These are phyloP conservation scores for Furcasterigmium sp. DNA, from an alignment of 2,329 filamentous ascomycete species.

Conservation along the genomic window DNA sequence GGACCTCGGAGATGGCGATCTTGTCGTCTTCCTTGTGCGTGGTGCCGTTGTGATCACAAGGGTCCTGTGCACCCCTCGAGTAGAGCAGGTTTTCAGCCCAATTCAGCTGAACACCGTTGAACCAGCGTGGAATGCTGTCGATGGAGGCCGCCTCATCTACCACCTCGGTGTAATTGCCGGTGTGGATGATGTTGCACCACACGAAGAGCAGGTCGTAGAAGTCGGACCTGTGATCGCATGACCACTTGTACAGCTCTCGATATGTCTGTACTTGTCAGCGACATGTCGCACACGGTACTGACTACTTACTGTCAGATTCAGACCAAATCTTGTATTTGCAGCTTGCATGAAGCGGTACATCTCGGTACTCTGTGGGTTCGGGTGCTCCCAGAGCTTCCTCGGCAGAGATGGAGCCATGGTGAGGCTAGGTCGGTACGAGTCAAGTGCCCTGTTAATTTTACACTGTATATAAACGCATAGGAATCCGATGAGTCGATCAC, in stretches of 20 bases:
- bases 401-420: constrained; percentile 34
- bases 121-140: constrained; percentile 70
- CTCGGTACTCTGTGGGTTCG: constrained; percentile 52
- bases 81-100: constrained; percentile 79
- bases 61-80: constrained; percentile 34
- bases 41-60: constrained; percentile 41
- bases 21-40: constrained; percentile 64
- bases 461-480: too few relatives aligned
- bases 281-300: background rate
- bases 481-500: too few relatives aligned
- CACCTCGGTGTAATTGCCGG: constrained; percentile 51
- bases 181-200: constrained; percentile 55
- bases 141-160: constrained; percentile 69
- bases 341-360: constrained; percentile 65
- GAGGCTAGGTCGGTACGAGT: too few relatives aligned
- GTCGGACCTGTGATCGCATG: constrained; percentile 51
- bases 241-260: constrained; percentile 65
- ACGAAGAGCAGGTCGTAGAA: constrained; percentile 65
- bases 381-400: constrained; percentile 65
- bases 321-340: constrained; percentile 51
- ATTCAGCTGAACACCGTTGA: constrained; percentile 67
- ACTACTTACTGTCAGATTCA: constrained; percentile 50
- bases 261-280: constrained; percentile 46
- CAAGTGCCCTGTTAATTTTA: too few relatives aligned
- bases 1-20: constrained; percentile 66